Conservation (phyloP, 2,329 filamentous ascomycete genomes). For the Aspergillus sp. region DNA sequence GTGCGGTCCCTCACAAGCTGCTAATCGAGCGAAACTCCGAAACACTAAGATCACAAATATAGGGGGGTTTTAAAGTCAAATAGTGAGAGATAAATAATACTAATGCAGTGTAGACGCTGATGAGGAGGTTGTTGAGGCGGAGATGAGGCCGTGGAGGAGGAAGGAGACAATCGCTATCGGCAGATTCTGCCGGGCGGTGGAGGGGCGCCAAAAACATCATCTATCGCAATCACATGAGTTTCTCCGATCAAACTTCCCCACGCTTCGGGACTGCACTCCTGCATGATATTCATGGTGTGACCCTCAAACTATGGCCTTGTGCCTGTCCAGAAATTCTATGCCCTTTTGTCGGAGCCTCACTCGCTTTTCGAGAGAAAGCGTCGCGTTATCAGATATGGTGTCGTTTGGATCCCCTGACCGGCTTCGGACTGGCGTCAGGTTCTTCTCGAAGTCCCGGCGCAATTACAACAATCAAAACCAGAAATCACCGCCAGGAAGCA, state of each 20-base stretch:
- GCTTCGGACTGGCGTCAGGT: conserved; percentile 30
- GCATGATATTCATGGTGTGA: conserved; percentile 29
- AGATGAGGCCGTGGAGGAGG: background rate
- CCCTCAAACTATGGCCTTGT: conserved; percentile 34
- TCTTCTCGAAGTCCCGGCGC: conserved; percentile 41
- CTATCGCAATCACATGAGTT: conserved; percentile 3
- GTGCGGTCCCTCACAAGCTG: background rate
- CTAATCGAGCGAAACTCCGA: background rate
- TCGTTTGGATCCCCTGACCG: conserved; percentile 33
- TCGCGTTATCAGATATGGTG: conserved; percentile 33
- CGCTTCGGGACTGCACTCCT: background rate
- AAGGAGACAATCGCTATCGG: conserved; percentile 1
- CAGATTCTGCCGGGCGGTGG: conserved; percentile 26
- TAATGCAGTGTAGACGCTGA: background rate
- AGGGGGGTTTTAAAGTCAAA: background rate
- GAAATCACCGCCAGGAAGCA: conserved; percentile 41
- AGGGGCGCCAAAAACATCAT: conserved; percentile 6
- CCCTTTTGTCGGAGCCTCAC: conserved; percentile 25
- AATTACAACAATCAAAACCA: conserved; percentile 39
- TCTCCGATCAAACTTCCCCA: background rate
- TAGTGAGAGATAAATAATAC: background rate
- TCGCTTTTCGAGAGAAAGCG: conserved; percentile 20
- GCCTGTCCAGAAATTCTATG: conserved; percentile 28
- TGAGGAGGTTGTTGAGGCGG: background rate
- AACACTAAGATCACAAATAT: background rate